A percentile compares a stretch with the other conserved stretches of the same genome.
These are phyloP conservation scores for Blastobotrys mokoenaii DNA, from an alignment of 805 yeast species.

Conservation along the genomic window DNA sequence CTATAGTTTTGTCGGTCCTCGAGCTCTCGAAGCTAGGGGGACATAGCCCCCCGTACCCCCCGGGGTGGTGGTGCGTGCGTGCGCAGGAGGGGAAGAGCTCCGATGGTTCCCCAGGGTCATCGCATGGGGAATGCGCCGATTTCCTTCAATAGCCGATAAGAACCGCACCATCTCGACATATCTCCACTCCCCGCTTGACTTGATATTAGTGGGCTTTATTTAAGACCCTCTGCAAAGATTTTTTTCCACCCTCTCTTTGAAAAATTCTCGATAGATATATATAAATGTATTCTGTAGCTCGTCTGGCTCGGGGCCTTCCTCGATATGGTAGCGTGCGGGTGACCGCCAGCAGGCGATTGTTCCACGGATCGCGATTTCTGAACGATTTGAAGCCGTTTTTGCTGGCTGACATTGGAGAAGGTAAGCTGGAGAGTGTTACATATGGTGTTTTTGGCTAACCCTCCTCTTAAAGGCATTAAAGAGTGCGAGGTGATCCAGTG, in stretches of 20 bases:
- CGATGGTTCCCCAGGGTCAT: too few species aligned
- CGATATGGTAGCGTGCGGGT: not conserved
- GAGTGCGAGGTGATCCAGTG: slow-evolving; percentile 32
- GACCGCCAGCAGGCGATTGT: not conserved
- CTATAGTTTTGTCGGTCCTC: too few species aligned
- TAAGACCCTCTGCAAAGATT: too few species aligned
- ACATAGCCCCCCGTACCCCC: too few species aligned
- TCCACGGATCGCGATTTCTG: slow-evolving; percentile 5
- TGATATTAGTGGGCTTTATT: not conserved
- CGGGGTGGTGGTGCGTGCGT: too few species aligned
- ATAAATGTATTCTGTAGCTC: not conserved
- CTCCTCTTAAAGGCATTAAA: slow-evolving; percentile 16
- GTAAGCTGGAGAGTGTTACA: slow-evolving; percentile 4
- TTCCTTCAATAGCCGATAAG: too few species aligned
- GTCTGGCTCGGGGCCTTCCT: not conserved
- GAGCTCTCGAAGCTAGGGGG: too few species aligned
- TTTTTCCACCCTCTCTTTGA: slow-evolving; percentile 1
- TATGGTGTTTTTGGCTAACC: not conserved
- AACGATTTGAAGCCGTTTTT: slow-evolving; percentile 21
- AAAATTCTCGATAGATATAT: not conserved
- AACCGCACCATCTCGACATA: too few species aligned
- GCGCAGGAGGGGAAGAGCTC: too few species aligned
- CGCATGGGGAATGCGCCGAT: too few species aligned
- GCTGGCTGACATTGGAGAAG: slow-evolving; percentile 31
- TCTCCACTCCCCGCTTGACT: not conserved